These are phyloP conservation scores for Oryza meridionalis DNA, from an alignment of 176 grass and related monocot species.

Conservation along the genomic window DNA sequence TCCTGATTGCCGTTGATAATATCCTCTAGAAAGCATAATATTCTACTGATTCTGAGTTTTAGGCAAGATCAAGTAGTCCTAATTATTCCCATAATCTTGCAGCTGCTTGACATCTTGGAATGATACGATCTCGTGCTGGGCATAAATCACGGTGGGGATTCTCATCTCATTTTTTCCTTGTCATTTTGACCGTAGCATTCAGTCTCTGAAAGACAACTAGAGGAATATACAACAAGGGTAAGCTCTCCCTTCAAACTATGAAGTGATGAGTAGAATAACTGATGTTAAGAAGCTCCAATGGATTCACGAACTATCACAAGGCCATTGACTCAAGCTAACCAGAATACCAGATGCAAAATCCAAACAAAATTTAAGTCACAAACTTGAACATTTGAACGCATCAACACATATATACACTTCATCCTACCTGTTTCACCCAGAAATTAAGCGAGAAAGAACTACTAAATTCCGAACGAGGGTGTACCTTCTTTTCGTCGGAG, in stretches of 20 bases:
- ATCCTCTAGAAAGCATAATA: too few relatives aligned
- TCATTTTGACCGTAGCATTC: too few relatives aligned
- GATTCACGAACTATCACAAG: constrained; percentile 7
- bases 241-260: neutral
- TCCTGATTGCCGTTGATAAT: too few relatives aligned
- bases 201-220: too few relatives aligned
- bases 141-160: too few relatives aligned
- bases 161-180: too few relatives aligned
- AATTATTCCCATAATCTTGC: too few relatives aligned
- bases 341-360: neutral
- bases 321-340: neutral
- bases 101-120: too few relatives aligned
- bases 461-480: neutral
- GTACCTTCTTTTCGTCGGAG: constrained; percentile 82
- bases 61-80: too few relatives aligned
- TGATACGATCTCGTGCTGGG: too few relatives aligned
- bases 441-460: neutral
- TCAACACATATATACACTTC: neutral
- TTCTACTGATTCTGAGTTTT: too few relatives aligned
- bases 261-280: neutral
- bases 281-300: neutral
- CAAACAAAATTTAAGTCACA: constrained; percentile 1
- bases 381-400: neutral
- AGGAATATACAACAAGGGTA: neutral
- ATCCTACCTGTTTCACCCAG: neutral